Conservation (phyloP, 257 asterid genomes). For the Ehretia macrophylla region DNA sequence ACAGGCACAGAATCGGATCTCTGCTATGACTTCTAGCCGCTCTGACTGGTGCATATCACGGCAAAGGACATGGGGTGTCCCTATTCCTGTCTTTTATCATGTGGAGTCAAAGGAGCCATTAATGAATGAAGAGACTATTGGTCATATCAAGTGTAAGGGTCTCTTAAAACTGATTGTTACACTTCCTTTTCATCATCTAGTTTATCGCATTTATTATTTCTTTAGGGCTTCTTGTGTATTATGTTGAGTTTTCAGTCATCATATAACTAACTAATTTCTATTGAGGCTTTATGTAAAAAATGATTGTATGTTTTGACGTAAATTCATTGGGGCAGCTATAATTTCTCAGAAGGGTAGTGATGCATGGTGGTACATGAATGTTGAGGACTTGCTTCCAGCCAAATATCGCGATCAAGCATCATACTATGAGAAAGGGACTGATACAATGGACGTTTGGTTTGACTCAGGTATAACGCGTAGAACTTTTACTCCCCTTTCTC, state of each 20-base stretch:
- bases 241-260: not conserved
- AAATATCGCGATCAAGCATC: slow-evolving; percentile 72
- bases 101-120: slow-evolving; percentile 79
- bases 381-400: slow-evolving; percentile 93
- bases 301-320: slow-evolving; percentile 7
- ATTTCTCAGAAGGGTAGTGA: slow-evolving; percentile 93
- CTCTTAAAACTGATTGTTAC: slow-evolving; percentile 11
- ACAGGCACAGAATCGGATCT: slow-evolving; percentile 86
- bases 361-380: slow-evolving; percentile 99
- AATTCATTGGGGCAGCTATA: slow-evolving; percentile 60
- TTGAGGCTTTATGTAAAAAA: no score
- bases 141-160: slow-evolving; percentile 74
- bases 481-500: not conserved
- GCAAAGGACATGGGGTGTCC: slow-evolving; percentile 99
- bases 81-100: slow-evolving; percentile 95
- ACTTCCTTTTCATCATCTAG: slow-evolving; percentile 1
- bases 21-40: slow-evolving; percentile 92
- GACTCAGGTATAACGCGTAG: slow-evolving; percentile 65
- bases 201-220: not conserved
- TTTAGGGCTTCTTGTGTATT: not conserved
- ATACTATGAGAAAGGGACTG: slow-evolving; percentile 73
- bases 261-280: not conserved
- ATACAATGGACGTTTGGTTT: slow-evolving; percentile 99
- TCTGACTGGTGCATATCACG: slow-evolving; percentile 99
- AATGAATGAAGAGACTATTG: slow-evolving; percentile 81